These are phyloP conservation scores for Hyparrhenia diplandra DNA, from an alignment of 176 grass and related monocot species.

Conservation along the genomic window DNA sequence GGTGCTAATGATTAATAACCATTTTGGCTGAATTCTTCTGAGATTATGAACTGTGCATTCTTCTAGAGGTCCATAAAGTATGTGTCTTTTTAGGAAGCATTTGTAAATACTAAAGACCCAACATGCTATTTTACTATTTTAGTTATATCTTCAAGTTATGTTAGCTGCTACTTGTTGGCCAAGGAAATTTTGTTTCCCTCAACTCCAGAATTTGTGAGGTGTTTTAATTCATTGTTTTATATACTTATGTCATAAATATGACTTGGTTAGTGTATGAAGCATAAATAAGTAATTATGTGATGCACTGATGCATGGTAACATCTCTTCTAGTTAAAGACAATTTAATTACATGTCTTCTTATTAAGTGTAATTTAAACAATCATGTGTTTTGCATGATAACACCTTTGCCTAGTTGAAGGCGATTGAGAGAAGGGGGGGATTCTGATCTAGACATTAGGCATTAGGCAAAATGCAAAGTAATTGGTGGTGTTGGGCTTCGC, in stretches of 20 bases:
- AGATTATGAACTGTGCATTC: not conserved
- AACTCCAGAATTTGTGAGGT: not conserved
- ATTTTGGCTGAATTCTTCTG: not conserved
- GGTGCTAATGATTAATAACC: constrained; percentile 13
- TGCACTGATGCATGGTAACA: not conserved
- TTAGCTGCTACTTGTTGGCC: constrained; percentile 2
- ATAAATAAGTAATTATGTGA: not conserved
- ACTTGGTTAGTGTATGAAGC: not conserved
- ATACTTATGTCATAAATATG: not conserved
- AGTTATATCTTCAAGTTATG: constrained; percentile 3
- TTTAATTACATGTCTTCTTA: not conserved
- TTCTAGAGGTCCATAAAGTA: too few relatives aligned
- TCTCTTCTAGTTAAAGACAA: not conserved
- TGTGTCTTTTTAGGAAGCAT: too few relatives aligned
- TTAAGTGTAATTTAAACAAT: not conserved
- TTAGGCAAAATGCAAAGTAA: not conserved
- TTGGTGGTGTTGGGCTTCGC: not conserved
- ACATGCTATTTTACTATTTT: too few relatives aligned
- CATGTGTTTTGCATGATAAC: not conserved
- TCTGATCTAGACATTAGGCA: not conserved
- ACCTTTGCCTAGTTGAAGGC: not conserved
- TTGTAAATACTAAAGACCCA: too few relatives aligned
- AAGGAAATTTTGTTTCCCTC: not conserved
- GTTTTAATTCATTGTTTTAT: not conserved
- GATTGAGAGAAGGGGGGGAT: not conserved